Percentiles rank a stretch among this genome's conserved stretches.
These are phyloP conservation scores for Mortierella sp. DNA, from an alignment of 371 early-diverging fungal genomes.

Conservation along the genomic window DNA sequence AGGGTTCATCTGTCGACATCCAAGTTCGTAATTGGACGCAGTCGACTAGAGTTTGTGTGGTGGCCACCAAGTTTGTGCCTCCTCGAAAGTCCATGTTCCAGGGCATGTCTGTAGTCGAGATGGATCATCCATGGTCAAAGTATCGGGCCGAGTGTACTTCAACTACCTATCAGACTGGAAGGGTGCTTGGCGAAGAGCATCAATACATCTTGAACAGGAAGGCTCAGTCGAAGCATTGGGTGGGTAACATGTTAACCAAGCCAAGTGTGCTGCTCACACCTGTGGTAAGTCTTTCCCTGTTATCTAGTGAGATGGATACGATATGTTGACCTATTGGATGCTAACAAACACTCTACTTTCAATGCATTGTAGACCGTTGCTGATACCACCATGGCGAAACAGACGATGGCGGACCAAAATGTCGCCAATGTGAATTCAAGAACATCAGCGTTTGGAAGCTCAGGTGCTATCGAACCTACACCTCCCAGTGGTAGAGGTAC, in stretches of 20 bases:
- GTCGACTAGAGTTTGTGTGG: constrained; percentile 25
- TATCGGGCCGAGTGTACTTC: constrained; percentile 2
- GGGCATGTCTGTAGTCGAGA: neutral
- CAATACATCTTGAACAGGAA: constrained; percentile 66
- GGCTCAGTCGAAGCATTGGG: constrained; percentile 59
- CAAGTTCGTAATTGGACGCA: constrained; percentile 35
- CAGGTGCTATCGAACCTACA: no score
- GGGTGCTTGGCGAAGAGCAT: constrained; percentile 64
- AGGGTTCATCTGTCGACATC: constrained; percentile 13
- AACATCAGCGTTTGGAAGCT: constrained; percentile 1
- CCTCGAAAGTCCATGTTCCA: constrained; percentile 8
- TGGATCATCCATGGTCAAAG: constrained; percentile 12
- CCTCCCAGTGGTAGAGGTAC: no score
- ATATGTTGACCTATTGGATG: no score
- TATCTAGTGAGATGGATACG: no score
- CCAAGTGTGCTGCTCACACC: constrained; percentile 63
- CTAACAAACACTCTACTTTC: no score
- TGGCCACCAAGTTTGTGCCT: constrained; percentile 34
- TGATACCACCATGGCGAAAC: constrained; percentile 18
- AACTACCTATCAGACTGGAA: constrained; percentile 34
- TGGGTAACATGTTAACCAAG: constrained; percentile 61
- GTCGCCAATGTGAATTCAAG: neutral
- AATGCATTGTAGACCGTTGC: constrained; percentile 20
- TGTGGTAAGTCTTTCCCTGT: constrained; percentile 41
- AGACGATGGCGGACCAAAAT: constrained; percentile 19